Evolutionary conservation across 805 yeast genomes (phyloP), one percentile per base, ranked within the genome.

Genomic region (Vanderwaltozyma polyspora): DNA sequence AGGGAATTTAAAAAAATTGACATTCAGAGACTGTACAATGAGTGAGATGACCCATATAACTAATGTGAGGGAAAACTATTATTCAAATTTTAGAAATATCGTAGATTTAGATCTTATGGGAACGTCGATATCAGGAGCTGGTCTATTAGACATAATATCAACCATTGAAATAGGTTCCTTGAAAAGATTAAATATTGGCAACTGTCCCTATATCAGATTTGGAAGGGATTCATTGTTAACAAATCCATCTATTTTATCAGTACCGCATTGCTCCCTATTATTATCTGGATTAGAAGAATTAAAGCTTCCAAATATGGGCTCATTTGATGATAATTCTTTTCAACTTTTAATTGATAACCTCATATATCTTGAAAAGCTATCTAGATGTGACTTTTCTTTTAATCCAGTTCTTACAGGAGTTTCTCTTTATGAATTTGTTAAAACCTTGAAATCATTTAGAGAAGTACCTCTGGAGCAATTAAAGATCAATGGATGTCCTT

Each of bases 321-420:
- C 51, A 2, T 37, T 55, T 9, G 44, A 40, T 31, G 52, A 48
- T 32, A 32, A 36, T 6, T 26, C 48, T 2, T 31, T 55, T 30
- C 35, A 37, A 5, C 25, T 41, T 12, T 23, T 56, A 5, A 35
- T 37, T 1, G 41, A 40, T 16, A 37, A 42, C 14, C 36, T 44
- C 4, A 26, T 35, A 9, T 33, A 37, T 15, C 25, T 52, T 8
- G 19, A 31, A n/a, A 34, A 44, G 7, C 33, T 57, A 11, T 29
- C 41, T 18, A 38, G 28, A 18, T 34, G 55, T 19, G 62, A 57
- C 32, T 24, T 57, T 6, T 54, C 62, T 9, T 37, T 53, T 17
- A 57, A 54, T 37, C 47, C 49, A n/a, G 39, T 46, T 8, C 40
- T 57, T 14, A 45, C 55, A 2, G 62, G 62, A 11, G 55, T 46